A percentile compares a stretch with the other conserved stretches of the same genome.
Evolutionary conservation across 2,329 filamentous ascomycete genomes (phyloP).

Genomic region (Fusarium sp.): DNA sequence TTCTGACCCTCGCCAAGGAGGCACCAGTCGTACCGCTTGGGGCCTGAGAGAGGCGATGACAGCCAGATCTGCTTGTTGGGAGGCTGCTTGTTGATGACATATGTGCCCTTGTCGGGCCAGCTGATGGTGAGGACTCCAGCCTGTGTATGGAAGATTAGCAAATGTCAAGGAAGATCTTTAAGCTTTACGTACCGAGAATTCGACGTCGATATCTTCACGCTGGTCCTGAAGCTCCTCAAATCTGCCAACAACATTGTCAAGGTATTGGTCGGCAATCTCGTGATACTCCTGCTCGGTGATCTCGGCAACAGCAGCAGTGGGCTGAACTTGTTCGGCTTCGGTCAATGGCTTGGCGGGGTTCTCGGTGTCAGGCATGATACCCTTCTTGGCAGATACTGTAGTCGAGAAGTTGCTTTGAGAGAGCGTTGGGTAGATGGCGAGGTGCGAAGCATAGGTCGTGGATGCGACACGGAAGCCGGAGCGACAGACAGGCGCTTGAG

Average conservation of each 20-base stretch:
- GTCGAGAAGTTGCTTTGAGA: constrained; percentile 49
- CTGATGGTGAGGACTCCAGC: constrained; percentile 85
- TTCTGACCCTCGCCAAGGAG: constrained; percentile 74
- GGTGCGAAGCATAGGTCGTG: constrained; percentile 4
- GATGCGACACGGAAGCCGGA: constrained; percentile 37
- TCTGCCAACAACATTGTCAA: constrained; percentile 66
- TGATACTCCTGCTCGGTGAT: constrained; percentile 80
- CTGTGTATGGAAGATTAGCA: constrained; percentile 58
- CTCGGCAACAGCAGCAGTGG: constrained; percentile 63
- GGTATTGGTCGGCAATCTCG: constrained; percentile 78
- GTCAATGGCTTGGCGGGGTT: constrained; percentile 62
- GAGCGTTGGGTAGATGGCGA: constrained; percentile 20
- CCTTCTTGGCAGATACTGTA: constrained; percentile 52
- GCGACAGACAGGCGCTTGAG: constrained; percentile 37
- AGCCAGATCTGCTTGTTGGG: constrained; percentile 99
- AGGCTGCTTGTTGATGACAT: constrained; percentile 98
- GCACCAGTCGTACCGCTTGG: constrained; percentile 95
- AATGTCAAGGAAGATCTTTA: not conserved
- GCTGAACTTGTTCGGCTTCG: constrained; percentile 50
- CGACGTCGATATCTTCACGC: constrained; percentile 82
- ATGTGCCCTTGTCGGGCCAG: constrained; percentile 78
- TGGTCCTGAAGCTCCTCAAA: constrained; percentile 82
- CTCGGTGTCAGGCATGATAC: constrained; percentile 69
- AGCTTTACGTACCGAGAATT: constrained; percentile 77
- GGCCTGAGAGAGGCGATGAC: constrained; percentile 88